Evolutionary conservation across 257 asterid species (phyloP).

Genomic region (Nemophila menziesii): DNA sequence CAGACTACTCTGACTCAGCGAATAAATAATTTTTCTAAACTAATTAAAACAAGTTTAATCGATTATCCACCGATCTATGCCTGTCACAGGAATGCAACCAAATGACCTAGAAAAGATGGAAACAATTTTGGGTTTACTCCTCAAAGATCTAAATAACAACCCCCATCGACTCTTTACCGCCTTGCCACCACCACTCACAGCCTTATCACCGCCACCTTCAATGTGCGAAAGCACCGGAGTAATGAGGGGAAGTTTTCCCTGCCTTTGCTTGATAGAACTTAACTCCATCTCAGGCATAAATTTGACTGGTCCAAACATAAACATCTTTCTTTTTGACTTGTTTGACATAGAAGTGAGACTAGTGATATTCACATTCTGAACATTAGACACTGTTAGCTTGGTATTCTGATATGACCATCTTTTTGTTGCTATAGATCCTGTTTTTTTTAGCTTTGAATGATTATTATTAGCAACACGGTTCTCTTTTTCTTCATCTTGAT

Average conservation of each 20-base stretch:
- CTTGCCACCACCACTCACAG: neutral
- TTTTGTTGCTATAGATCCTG: no score
- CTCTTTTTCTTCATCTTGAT: constrained; percentile 3
- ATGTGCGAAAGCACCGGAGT: neutral
- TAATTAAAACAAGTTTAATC: neutral
- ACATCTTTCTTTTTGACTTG: constrained; percentile 52
- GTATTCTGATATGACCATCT: no score
- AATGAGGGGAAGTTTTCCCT: constrained; percentile 12
- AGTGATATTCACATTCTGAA: constrained; percentile 39
- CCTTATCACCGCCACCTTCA: constrained; percentile 14
- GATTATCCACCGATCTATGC: neutral
- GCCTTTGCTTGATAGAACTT: constrained; percentile 49
- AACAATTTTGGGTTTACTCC: constrained; percentile 16
- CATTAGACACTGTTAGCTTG: no score
- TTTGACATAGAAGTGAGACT: constrained; percentile 61
- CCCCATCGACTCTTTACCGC: constrained; percentile 6
- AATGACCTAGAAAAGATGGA: constrained; percentile 34
- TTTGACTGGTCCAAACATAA: constrained; percentile 67
- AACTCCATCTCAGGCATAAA: constrained; percentile 78
- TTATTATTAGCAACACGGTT: no score
- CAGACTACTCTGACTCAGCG: no score
- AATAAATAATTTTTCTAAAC: no score
- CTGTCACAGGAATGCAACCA: constrained; percentile 27
- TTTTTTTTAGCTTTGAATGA: no score
- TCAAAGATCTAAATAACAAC: constrained; percentile 18